Conservation (phyloP, 306 rosid species). For the Prinsepia uniflora region DNA sequence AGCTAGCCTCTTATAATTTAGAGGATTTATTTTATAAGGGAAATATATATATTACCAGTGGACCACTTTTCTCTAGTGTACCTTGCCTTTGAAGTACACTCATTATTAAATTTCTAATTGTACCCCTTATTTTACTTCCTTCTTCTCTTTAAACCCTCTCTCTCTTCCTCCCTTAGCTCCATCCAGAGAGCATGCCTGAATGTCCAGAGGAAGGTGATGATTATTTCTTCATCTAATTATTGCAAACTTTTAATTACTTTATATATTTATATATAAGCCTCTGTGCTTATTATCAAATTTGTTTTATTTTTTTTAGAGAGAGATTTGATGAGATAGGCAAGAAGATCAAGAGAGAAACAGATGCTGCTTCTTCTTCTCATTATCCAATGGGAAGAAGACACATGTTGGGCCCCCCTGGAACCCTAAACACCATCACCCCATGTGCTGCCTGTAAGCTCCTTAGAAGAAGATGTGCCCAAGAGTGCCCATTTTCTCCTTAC, state of each 20-base stretch:
- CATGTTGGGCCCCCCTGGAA: conserved; percentile 79
- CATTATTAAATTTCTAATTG: conserved; percentile 9
- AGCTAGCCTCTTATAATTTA: not conserved
- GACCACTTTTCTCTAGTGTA: conserved; percentile 38
- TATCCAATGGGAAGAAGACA: conserved; percentile 68
- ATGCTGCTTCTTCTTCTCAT: conserved; percentile 41
- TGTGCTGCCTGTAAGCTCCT: conserved; percentile 96
- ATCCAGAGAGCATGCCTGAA: conserved; percentile 84
- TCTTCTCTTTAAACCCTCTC: conserved; percentile 18
- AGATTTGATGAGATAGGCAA: conserved; percentile 81
- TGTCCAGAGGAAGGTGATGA: conserved; percentile 97
- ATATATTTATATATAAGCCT: not conserved
- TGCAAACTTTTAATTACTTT: not conserved
- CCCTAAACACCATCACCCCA: conserved; percentile 86
- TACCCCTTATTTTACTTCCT: conserved; percentile 39
- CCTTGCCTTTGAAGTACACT: conserved; percentile 84
- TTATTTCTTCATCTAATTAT: not conserved
- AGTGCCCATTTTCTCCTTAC: conserved; percentile 94
- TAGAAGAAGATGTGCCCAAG: conserved; percentile 92
- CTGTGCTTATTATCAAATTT: not conserved
- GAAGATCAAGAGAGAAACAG: conserved; percentile 76
- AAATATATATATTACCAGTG: conserved; percentile 13
- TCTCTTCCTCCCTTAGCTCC: conserved; percentile 32
- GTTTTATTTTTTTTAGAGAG: conserved; percentile 35
- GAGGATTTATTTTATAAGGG: conserved; percentile 30